Percentiles rank a stretch among this genome's conserved stretches.
Evolutionary conservation across 2,329 filamentous ascomycete genomes (phyloP).

Genomic region (Ceratocystis cacaofunesta): DNA sequence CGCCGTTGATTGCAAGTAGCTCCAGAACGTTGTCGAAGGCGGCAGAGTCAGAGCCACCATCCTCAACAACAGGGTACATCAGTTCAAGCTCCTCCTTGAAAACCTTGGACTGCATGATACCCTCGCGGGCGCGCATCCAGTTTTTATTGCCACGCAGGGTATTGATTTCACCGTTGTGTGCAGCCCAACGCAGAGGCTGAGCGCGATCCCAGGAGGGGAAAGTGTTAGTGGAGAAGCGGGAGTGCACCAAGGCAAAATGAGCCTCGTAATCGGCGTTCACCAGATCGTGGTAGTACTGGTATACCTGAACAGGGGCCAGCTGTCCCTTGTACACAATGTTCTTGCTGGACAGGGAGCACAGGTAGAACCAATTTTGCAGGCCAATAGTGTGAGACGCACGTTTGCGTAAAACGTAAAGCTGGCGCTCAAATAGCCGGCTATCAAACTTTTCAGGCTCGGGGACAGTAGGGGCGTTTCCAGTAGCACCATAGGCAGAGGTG

Average conservation of each 20-base stretch:
- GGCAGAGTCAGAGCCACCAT: constrained; percentile 90
- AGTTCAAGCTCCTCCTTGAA: constrained; percentile 85
- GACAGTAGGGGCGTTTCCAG: constrained; percentile 60
- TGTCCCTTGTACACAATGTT: constrained; percentile 99
- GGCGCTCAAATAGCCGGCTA: constrained; percentile 73
- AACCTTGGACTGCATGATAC: constrained; percentile 80
- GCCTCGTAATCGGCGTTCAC: constrained; percentile 95
- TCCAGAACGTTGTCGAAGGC: constrained; percentile 96
- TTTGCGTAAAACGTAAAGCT: constrained; percentile 89
- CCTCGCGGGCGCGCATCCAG: constrained; percentile 96
- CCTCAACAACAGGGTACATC: constrained; percentile 89
- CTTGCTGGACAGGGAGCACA: constrained; percentile 91
- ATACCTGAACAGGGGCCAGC: constrained; percentile 84
- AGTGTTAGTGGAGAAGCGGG: constrained; percentile 94
- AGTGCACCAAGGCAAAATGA: constrained; percentile 93
- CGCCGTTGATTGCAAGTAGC: constrained; percentile 85
- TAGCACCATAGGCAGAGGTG: constrained; percentile 60
- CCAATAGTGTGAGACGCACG: constrained; percentile 88
- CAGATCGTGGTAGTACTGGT: constrained; percentile 94
- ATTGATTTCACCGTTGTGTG: constrained; percentile 98
- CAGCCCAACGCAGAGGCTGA: constrained; percentile 89
- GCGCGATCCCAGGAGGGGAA: constrained; percentile 98
- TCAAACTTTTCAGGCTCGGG: constrained; percentile 64
- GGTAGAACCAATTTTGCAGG: constrained; percentile 96
- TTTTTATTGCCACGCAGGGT: constrained; percentile 97